Conservation (phyloP, 106 monocot genomes). For the Dioscorea alata region DNA sequence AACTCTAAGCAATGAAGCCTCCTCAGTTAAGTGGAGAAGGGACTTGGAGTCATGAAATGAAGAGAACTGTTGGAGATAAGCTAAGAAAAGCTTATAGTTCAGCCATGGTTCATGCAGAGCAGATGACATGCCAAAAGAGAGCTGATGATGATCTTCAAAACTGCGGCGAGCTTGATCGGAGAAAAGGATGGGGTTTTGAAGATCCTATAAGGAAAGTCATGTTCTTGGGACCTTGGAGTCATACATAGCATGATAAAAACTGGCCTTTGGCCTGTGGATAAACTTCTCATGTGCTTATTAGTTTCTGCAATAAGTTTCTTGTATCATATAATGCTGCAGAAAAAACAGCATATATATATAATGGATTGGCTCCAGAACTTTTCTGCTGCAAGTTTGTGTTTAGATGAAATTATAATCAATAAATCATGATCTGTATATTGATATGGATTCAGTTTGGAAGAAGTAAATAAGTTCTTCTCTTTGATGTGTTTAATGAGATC, state of each 20-base stretch:
- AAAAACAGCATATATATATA: not conserved
- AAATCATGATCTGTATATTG: not conserved
- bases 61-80: conserved; percentile 7
- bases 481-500: too few relatives aligned
- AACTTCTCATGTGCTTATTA: not conserved
- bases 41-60: not conserved
- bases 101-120: not conserved
- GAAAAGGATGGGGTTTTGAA: not conserved
- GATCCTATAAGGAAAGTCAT: conserved; percentile 17
- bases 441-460: not conserved
- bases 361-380: not conserved
- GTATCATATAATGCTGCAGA: not conserved
- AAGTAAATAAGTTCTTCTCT: too few relatives aligned
- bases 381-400: not conserved
- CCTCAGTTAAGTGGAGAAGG: not conserved
- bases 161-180: not conserved
- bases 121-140: not conserved
- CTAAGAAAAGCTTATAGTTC: not conserved
- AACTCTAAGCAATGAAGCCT: not conserved
- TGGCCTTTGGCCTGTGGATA: too few relatives aligned
- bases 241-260: not conserved
- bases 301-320: not conserved
- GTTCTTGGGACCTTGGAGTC: conserved; percentile 15
- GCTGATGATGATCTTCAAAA: not conserved
- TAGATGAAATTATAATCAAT: not conserved